These are phyloP conservation scores for Neoscytalidium dimidiatum DNA, from an alignment of 2,329 filamentous ascomycete genomes.

Conservation along the genomic window DNA sequence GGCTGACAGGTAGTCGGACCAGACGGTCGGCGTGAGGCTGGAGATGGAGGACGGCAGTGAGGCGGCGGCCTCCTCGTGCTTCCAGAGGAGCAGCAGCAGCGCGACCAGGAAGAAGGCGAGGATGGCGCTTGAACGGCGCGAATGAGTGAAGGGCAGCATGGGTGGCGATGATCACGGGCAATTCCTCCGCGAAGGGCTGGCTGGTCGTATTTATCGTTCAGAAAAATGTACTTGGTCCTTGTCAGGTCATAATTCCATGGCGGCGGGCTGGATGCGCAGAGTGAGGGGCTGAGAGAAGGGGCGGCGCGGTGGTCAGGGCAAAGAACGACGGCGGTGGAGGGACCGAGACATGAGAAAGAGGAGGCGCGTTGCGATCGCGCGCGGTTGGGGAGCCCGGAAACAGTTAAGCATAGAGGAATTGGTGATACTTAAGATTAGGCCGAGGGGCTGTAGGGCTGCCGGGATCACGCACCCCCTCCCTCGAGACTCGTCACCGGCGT, in stretches of 20 bases:
- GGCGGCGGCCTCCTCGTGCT: not conserved
- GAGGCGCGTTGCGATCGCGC: not conserved
- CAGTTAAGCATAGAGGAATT: not conserved
- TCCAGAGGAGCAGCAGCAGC: slow-evolving; percentile 9
- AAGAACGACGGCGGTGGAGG: not conserved
- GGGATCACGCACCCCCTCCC: not conserved
- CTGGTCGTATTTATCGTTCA: not conserved
- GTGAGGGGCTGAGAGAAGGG: not conserved
- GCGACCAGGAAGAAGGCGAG: slow-evolving; percentile 13
- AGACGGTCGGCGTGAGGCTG: not conserved
- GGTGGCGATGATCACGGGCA: not conserved
- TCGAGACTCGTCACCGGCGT: not conserved
- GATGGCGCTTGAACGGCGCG: slow-evolving; percentile 16
- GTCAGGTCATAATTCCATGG: slow-evolving; percentile 1
- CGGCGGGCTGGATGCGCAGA: not conserved
- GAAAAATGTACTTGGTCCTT: not conserved
- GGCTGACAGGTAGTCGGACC: slow-evolving; percentile 1
- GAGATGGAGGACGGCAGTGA: not conserved
- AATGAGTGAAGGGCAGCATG: slow-evolving; percentile 16
- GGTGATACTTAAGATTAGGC: not conserved
- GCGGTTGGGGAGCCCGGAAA: not conserved
- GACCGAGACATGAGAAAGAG: not conserved
- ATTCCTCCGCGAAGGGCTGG: not conserved
- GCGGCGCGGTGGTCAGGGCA: slow-evolving; percentile 6
- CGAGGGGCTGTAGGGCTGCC: slow-evolving; percentile 1